A percentile compares a stretch with the other conserved stretches of the same genome.
Conservation (phyloP, 768 basidiomycete genomes). For the Leccinum truebloodii region DNA sequence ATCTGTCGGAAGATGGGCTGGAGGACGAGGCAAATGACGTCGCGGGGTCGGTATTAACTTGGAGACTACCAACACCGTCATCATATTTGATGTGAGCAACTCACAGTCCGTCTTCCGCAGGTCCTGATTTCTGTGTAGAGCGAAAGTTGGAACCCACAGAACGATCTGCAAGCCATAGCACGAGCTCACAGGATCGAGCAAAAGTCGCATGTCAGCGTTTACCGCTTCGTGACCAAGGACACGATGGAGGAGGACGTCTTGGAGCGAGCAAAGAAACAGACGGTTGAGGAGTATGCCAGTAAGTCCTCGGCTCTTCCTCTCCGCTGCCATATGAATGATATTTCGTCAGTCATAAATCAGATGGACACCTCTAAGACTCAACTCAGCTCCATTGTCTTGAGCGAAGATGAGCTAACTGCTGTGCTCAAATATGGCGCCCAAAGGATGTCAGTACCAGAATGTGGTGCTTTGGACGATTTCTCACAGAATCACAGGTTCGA, state of each 20-base stretch:
- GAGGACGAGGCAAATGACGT: too few relatives aligned
- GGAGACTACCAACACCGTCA: slow-evolving; percentile 98
- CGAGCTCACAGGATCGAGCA: slow-evolving; percentile 98
- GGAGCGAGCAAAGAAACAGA: slow-evolving; percentile 98
- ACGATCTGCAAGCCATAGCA: slow-evolving; percentile 99
- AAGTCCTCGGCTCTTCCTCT: slow-evolving; percentile 41
- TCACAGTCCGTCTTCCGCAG: background rate
- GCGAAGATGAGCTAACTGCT: slow-evolving; percentile 95
- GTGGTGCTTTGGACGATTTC: slow-evolving; percentile 1
- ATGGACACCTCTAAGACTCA: slow-evolving; percentile 99
- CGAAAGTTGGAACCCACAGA: slow-evolving; percentile 94
- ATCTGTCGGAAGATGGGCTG: too few relatives aligned
- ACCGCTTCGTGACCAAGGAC: slow-evolving; percentile 97
- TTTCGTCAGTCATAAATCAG: slow-evolving; percentile 90
- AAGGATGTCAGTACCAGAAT: slow-evolving; percentile 69
- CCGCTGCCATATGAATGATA: slow-evolving; percentile 9
- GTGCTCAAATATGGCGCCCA: slow-evolving; percentile 99
- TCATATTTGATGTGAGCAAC: slow-evolving; percentile 90
- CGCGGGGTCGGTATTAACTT: slow-evolving; percentile 99
- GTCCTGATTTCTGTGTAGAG: slow-evolving; percentile 55
- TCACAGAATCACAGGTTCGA: slow-evolving; percentile 69
- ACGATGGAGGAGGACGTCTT: slow-evolving; percentile 99
- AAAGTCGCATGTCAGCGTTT: slow-evolving; percentile 97
- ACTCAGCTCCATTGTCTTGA: slow-evolving; percentile 79
- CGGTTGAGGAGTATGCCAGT: slow-evolving; percentile 99